Conservation (phyloP, 345 rosid species). For the Eutrema heterophyllum region DNA sequence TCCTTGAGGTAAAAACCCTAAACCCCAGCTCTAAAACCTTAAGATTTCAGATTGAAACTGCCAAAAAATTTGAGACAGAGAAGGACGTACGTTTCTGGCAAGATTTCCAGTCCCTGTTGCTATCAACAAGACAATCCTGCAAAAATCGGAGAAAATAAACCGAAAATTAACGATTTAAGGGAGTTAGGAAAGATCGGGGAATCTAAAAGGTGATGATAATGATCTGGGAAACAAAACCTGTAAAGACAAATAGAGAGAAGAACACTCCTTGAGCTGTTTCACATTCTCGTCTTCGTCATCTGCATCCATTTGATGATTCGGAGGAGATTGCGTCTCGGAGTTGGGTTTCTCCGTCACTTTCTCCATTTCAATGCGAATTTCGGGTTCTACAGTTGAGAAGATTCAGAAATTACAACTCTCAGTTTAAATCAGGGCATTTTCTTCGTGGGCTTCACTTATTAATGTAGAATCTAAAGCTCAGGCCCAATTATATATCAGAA, state of each 20-base stretch:
- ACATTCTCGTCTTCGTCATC: constrained; percentile 87
- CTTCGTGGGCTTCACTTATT: not conserved
- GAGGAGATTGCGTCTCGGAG: not conserved
- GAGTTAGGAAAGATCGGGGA: not conserved
- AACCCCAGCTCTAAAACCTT: constrained; percentile 18
- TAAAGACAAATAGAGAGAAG: constrained; percentile 60
- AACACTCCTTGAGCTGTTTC: constrained; percentile 81
- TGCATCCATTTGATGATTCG: constrained; percentile 56
- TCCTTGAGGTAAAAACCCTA: not conserved
- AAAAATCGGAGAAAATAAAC: not conserved
- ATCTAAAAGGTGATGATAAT: not conserved
- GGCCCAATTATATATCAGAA: constrained; percentile 10
- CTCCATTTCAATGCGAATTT: not conserved
- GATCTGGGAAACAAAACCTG: constrained; percentile 42
- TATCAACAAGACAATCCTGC: constrained; percentile 74
- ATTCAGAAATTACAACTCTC: not conserved
- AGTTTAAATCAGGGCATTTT: not conserved
- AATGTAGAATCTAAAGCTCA: not conserved
- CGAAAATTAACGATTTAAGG: constrained; percentile 19
- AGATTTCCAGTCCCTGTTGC: constrained; percentile 76
- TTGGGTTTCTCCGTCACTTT: constrained; percentile 11
- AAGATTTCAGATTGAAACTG: not conserved
- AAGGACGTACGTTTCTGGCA: constrained; percentile 62
- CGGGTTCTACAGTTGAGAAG: not conserved
- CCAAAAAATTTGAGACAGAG: not conserved